phyloP scores from a whole-genome alignment of 2,329 filamentous ascomycete genomes.

The Endoconidiophora polonica region DNA sequence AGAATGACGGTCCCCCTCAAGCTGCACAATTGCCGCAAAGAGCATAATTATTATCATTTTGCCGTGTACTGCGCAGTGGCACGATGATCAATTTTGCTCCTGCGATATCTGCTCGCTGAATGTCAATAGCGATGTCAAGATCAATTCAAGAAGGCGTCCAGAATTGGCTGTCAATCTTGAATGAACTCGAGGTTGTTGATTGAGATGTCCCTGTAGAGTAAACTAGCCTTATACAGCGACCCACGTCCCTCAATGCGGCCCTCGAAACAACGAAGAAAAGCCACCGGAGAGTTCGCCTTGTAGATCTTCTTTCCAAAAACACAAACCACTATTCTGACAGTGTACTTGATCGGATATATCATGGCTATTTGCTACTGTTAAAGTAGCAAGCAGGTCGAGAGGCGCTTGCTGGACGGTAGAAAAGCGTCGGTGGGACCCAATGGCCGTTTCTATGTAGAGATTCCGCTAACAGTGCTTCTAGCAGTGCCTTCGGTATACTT shows the following conservation, averaged over 20 bases:
- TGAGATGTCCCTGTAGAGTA: neutral
- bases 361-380: too few species aligned
- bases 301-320: neutral
- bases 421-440: too few species aligned
- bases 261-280: neutral
- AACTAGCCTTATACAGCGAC: neutral
- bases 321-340: neutral
- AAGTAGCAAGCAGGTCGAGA: too few species aligned
- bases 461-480: too few species aligned
- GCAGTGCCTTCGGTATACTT: too few species aligned
- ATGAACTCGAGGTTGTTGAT: neutral
- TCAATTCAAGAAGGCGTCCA: neutral
- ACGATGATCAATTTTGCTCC: too few species aligned
- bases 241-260: neutral
- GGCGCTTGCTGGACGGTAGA: too few species aligned
- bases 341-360: neutral
- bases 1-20: neutral
- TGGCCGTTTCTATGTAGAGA: too few species aligned
- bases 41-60: neutral
- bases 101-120: neutral
- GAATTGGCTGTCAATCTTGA: neutral
- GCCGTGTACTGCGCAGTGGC: too few species aligned
- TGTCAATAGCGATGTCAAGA: too few species aligned
- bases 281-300: neutral
- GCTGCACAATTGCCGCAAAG: neutral